Base-by-base conservation (phyloP, 2,329 filamentous ascomycete species). In the Fusarium armeniacum region DNA sequence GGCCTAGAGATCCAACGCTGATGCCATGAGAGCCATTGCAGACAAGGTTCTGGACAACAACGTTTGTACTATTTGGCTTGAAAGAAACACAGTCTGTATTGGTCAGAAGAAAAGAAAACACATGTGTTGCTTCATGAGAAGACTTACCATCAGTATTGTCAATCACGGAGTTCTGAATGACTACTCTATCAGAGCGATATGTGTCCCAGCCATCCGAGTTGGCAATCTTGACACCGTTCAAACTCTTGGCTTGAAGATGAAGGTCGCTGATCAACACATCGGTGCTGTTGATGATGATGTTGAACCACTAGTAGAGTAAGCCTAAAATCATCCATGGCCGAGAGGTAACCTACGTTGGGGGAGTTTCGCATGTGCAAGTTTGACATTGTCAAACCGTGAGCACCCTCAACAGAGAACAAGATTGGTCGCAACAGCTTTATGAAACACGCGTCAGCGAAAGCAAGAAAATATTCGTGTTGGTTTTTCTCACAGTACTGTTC, bases 21-120 rank as follows among this genome's bases (percentile, higher is more conserved):
- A 93, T 92, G 40, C 91, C 91, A 73, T 93, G 90, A 5, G 88
- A 91, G 35, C 90, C 89, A 72, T 90, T 90, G 79, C 90, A 93
- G 62, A 82, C 79, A 6, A 93, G 79, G 65, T 89, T 89, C 75
- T 92, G 89, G 7, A 92, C 85, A 6, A 92, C 77, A 10, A 92
- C 86, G 67, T 91, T 85, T 44, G 89, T 92, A 71, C 85, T 89
- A 76, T 92, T 93, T 20, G 90, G 90, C 78, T 93, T 93, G 84
- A 93, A 92, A 1, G 89, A 89, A 15, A 93, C 88, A 64, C 91
- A 93, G 75, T 93, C 86, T 75, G 1, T 8, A 13, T 1, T 5
- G 12, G 16, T 63, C 1, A 69, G 43, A 15, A 10, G 40, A 6
- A 15, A 15, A 20, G 20, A 33, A 33, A 15, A 33, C 32, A 1